These are phyloP conservation scores for Saccharum spontaneum DNA, from an alignment of 176 grass and related monocot species.

Conservation along the genomic window DNA sequence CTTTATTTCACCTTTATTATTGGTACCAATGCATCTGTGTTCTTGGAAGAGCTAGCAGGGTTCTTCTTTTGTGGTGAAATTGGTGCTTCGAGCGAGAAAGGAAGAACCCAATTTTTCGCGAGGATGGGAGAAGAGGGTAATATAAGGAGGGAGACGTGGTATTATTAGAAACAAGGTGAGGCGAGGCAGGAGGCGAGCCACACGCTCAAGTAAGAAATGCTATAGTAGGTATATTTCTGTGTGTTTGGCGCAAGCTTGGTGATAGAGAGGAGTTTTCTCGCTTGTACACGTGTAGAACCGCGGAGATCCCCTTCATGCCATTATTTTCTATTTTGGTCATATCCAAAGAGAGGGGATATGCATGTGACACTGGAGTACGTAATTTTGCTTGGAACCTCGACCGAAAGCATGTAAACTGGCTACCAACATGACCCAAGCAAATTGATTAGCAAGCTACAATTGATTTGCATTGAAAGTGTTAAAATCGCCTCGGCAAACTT, in stretches of 20 bases:
- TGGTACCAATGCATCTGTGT: background rate
- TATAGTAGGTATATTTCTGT: background rate
- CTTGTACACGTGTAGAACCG: background rate
- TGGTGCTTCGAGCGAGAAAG: slow-evolving; percentile 2
- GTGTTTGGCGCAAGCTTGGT: background rate
- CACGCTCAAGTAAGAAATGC: background rate
- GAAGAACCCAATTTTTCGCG: slow-evolving; percentile 22
- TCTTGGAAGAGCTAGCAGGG: background rate
- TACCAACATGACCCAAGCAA: background rate
- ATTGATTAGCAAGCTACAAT: background rate
- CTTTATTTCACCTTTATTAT: background rate
- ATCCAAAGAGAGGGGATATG: background rate
- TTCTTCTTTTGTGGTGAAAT: background rate
- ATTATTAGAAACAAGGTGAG: slow-evolving; percentile 35
- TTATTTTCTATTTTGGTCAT: background rate
- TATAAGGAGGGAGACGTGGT: slow-evolving; percentile 40
- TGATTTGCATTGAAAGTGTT: background rate
- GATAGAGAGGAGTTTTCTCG: background rate
- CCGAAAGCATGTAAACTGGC: background rate
- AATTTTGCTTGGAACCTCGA: background rate
- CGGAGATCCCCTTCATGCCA: background rate
- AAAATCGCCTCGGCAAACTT: too few species aligned
- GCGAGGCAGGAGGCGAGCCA: slow-evolving; percentile 41
- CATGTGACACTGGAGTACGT: background rate
- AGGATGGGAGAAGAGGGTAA: slow-evolving; percentile 1